Base-by-base conservation (phyloP, 1,284 basidiomycete species). In the Flammula alnicola region DNA sequence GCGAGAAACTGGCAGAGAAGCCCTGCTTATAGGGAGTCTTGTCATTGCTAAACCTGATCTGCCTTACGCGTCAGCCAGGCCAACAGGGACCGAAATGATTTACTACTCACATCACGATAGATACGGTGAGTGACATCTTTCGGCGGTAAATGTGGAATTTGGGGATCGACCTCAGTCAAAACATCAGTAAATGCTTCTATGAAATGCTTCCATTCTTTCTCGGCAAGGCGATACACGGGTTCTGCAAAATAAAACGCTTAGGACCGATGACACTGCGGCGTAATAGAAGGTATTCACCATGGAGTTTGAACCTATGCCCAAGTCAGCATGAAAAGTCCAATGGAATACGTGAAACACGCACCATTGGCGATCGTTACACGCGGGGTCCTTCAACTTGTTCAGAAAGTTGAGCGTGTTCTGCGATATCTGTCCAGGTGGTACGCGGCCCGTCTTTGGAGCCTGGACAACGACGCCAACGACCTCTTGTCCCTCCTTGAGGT, bases 31-130 rank as follows among this genome's bases (percentile, higher is more conserved):
- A 97, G 0, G 95, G 95, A 3, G 95, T 95, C 71, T 93, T 93
- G 65, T 95, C 89, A 52, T 93, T 93, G 62, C 90, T 91, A 68
- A 96, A 96, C n/a, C 94, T 83, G 11, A 95, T 71, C 86, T 93
- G 60, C n/a, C 44, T 54, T 17, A 10, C 26, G 16, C 23, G 14
- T 35, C 16, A 37, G n/a, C 22, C 16, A 9, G 17, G 20, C 14
- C 26, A 8, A 25, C 26, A 4, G 26, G 26, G 16, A 9, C 16
- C 20, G 37, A 39, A 30, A 19, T 46, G 29, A 10, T 14, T 19
- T 11, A 22, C 27, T 29, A 68, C 85, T 45, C 44, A 92, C 91
- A 64, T 92, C 89, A 44, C 90, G 84, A 60, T 92, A 92, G 29
- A 92, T 90, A n/a, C 90, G 74, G 64, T 93, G 85, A 20, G 91